Evolutionary conservation across 192 early-diverging fungal species (phyloP).

Genomic region (Borealophlyctis nickersoniae): DNA sequence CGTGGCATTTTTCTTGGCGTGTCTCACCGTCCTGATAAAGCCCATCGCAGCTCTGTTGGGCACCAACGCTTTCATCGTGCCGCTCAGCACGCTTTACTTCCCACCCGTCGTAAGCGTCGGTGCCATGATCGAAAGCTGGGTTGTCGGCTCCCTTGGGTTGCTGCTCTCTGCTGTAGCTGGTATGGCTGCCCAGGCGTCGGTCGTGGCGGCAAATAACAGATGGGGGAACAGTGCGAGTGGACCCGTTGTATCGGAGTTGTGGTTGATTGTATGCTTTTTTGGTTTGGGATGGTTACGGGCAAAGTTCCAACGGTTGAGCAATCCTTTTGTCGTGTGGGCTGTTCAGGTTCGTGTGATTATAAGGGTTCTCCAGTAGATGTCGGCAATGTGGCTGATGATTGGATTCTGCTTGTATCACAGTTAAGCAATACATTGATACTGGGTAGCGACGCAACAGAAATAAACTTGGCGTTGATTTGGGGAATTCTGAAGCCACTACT

Average conservation of each 20-base stretch:
- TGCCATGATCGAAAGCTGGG: neutral
- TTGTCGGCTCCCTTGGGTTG: neutral
- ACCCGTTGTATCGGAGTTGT: neutral
- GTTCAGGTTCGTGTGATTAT: no score
- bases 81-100: neutral
- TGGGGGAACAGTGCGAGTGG: neutral
- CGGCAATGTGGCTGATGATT: neutral
- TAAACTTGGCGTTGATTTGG: neutral
- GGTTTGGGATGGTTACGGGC: neutral
- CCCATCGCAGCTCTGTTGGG: neutral
- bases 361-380: no score
- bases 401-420: neutral
- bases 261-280: neutral
- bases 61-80: neutral
- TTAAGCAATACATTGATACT: neutral
- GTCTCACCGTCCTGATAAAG: neutral
- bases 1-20: neutral
- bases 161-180: neutral
- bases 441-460: no score
- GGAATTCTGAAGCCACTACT: neutral
- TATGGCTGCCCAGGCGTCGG: neutral
- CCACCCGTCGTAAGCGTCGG: neutral
- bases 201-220: neutral
- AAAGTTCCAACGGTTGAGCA: neutral
- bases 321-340: neutral